Base-by-base conservation (phyloP, 2,329 filamentous ascomycete species). In the Colletotrichum noveboracense region DNA sequence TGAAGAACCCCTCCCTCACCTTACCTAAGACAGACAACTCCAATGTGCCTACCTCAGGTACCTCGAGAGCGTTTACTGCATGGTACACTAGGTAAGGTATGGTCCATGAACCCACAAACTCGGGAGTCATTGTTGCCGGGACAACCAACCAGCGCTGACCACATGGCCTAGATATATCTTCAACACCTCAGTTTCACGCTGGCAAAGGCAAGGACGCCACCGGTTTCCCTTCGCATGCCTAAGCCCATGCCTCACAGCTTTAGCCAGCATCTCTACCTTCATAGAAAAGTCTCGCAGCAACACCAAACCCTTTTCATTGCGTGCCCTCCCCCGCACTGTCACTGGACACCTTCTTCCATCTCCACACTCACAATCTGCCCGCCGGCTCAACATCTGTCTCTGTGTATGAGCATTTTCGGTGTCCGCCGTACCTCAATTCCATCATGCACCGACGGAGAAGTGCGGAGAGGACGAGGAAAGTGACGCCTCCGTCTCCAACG, bases 401-500 rank as follows among this genome's bases (percentile, higher is more conserved):
- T 62, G 16, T 34, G 43, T 48, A 4, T 43, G 24, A 24, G 60
- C 58, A 30, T 24, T 28, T 32, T 6, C 36, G 16, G 60, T 52
- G 24, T 56, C 36, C 24, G 58, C 66, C 30, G 58, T 58, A 34
- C 36, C 24, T 43, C 26, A 26, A 24, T 18, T 55, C 56, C 56
- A 64, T 71, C 18, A 73, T 75, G 76, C 68, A 73, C 65, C 58
- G 70, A 61, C 68, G 79, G 73, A 83, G 79, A 74, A 80, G 82
- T 71, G 84, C 83, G 76, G 83, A 85, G 74, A 82, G 82, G 78
- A 83, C 87, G 68, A 87, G 89, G 76, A 92, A 91, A 85, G 88
- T 90, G 80, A 89, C 91, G 78, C 90, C 92, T 75, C 91, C 92
- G 69, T 91, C 91, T 66, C 89, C 91, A 38, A 87, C 88, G 28